Percentiles rank a stretch among this genome's conserved stretches.
These are phyloP conservation scores for Phaffia australis DNA, from an alignment of 768 basidiomycete genomes.

Conservation along the genomic window DNA sequence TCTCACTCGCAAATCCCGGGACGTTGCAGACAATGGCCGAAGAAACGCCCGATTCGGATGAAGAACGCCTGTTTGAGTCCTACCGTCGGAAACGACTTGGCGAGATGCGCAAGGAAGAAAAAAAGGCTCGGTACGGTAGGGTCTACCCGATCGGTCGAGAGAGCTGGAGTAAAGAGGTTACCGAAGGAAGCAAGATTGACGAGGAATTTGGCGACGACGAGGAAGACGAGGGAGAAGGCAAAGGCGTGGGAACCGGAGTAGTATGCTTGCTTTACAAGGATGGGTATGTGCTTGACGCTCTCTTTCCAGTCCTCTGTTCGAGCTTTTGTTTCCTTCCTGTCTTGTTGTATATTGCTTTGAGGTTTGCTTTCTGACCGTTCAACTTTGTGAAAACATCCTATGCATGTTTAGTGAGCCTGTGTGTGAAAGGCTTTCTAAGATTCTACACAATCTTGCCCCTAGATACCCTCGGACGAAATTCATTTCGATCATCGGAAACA, in stretches of 20 bases:
- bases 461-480: constrained; percentile 88
- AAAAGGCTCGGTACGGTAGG: constrained; percentile 59
- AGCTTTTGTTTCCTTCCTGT: neutral
- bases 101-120: constrained; percentile 51
- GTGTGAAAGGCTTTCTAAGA: constrained; percentile 62
- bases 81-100: constrained; percentile 55
- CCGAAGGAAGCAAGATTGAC: constrained; percentile 68
- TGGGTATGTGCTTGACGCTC: constrained; percentile 49
- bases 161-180: constrained; percentile 90
- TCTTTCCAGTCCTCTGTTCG: neutral
- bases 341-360: neutral
- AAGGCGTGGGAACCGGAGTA: constrained; percentile 55
- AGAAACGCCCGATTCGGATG: constrained; percentile 63
- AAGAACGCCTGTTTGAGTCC: constrained; percentile 58
- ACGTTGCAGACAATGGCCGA: constrained; percentile 62
- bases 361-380: neutral
- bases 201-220: constrained; percentile 48
- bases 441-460: constrained; percentile 62
- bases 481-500: constrained; percentile 84
- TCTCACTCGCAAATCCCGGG: constrained; percentile 34
- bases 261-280: constrained; percentile 93
- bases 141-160: constrained; percentile 82
- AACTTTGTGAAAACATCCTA: no score
- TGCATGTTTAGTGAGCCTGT: constrained; percentile 41
- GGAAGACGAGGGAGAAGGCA: constrained; percentile 27